Conservation (phyloP, 2,329 filamentous ascomycete genomes). For the Penicillium rolfsii region DNA sequence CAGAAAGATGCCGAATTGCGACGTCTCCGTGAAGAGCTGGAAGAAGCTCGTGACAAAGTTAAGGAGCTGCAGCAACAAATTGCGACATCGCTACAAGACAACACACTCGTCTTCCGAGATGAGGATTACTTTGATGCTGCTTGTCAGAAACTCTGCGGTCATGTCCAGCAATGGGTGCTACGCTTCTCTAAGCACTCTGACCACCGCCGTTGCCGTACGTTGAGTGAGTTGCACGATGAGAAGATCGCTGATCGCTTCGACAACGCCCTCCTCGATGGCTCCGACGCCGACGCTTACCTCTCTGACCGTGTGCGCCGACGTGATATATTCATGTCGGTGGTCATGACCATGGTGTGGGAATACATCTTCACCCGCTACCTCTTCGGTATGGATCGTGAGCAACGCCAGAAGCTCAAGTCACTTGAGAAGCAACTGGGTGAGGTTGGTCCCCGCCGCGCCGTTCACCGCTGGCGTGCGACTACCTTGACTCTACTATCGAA, state of each 20-base stretch:
- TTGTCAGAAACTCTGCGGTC: slow-evolving; percentile 91
- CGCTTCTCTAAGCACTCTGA: slow-evolving; percentile 98
- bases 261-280: slow-evolving; percentile 90
- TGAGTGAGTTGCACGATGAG: slow-evolving; percentile 83
- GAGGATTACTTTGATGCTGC: slow-evolving; percentile 95
- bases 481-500: slow-evolving; percentile 87
- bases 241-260: slow-evolving; percentile 93
- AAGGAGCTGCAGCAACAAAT: slow-evolving; percentile 64
- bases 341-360: slow-evolving; percentile 99
- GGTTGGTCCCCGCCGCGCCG: slow-evolving; percentile 83
- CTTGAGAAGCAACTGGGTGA: slow-evolving; percentile 90
- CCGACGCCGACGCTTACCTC: slow-evolving; percentile 86
- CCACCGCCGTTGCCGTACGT: slow-evolving; percentile 80
- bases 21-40: slow-evolving; percentile 75
- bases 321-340: slow-evolving; percentile 97
- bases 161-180: slow-evolving; percentile 96
- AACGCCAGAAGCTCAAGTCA: slow-evolving; percentile 94
- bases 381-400: slow-evolving; percentile 97
- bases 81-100: slow-evolving; percentile 62
- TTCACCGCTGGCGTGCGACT: slow-evolving; percentile 95
- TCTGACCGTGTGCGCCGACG: slow-evolving; percentile 83
- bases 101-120: slow-evolving; percentile 78
- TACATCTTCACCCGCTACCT: slow-evolving; percentile 97
- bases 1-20: slow-evolving; percentile 85
- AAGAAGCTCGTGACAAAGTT: slow-evolving; percentile 67